A percentile compares a stretch with the other conserved stretches of the same genome.
Conservation (phyloP, 2,329 filamentous ascomycete species). For the Pseudogymnoascus sp. region DNA sequence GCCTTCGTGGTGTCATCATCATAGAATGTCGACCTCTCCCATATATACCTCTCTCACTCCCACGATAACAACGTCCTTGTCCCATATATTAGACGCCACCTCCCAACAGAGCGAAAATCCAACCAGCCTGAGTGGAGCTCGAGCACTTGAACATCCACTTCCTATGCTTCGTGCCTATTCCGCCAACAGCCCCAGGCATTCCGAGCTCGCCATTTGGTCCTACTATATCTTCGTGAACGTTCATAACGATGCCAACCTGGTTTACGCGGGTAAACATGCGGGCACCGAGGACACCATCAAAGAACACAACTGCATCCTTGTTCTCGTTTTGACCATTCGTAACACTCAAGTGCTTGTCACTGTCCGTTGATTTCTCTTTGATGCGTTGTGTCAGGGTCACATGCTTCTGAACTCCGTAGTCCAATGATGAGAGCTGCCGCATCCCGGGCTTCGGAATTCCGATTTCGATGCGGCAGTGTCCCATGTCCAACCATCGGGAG, state of each 20-base stretch:
- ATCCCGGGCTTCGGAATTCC: constrained; percentile 61
- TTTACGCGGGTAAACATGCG: constrained; percentile 21
- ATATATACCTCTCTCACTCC: background rate
- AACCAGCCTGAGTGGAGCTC: constrained; percentile 22
- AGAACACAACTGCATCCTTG: constrained; percentile 46
- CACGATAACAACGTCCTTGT: background rate
- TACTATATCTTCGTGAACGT: constrained; percentile 25
- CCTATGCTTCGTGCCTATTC: constrained; percentile 72
- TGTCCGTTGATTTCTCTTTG: constrained; percentile 43
- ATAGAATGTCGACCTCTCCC: background rate
- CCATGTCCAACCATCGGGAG: constrained; percentile 86
- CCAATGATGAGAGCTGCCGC: constrained; percentile 49
- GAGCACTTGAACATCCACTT: constrained; percentile 77
- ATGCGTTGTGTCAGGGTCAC: constrained; percentile 63
- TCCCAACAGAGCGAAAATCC: constrained; percentile 22
- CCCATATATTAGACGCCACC: constrained; percentile 9
- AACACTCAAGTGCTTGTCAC: background rate
- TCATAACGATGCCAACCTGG: constrained; percentile 21
- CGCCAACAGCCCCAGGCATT: constrained; percentile 20
- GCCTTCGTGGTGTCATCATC: constrained; percentile 6
- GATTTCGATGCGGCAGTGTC: constrained; percentile 75
- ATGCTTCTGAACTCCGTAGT: constrained; percentile 71
- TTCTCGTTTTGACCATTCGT: background rate
- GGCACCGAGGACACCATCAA: constrained; percentile 71
- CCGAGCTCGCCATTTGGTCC: constrained; percentile 24